Base-by-base conservation (phyloP, 2,329 filamentous ascomycete species). In the Epichloe elymi region DNA sequence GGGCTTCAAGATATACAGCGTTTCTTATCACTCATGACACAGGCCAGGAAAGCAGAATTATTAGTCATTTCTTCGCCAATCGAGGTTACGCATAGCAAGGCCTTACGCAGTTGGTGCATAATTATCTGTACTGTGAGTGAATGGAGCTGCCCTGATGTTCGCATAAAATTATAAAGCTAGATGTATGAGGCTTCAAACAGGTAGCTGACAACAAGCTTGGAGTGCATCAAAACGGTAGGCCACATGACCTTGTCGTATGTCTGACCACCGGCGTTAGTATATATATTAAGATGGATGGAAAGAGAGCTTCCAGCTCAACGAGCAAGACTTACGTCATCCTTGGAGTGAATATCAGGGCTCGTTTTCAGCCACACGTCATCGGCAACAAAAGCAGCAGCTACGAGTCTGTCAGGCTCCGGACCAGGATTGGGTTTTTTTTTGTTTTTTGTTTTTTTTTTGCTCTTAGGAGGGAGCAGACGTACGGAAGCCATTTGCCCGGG, bases 401-500 rank as follows among this genome's bases (percentile, higher is more conserved):
- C 53, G 11, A 2, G 40, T 5, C 7, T 8, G 3, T 53, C 5
- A 48, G 38, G n/a, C 10, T 12, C 4, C 7, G 12, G 15, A 40
- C 12, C 11, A 1, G 3, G n/a, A n/a, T n/a, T n/a, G 17, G 8
- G 7, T 3, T 10, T 30, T 30, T 10, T 30, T 10, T 23, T 23
- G n/a, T n/a, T n/a, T n/a, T n/a, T 20, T 26, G 6, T 26, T 7
- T 26, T 23, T 6, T 26, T 26, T 1, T 8, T 23, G 6, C 1
- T 7, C 23, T 30, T 26, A 2, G 0, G 8, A 37, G 2, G 35
- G 2, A 33, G 11, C 10, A n/a, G 6, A 53, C 61, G 57, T 49
- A 68, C 65, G 68, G 59, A 69, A 70, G 2, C 67, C 67, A 40
- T 69, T 66, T 15, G 65, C 60, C 19, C 56, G 53, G 17, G 59